Evolutionary conservation across 2,329 filamentous ascomycete species (phyloP), one percentile per base, ranked within the genome.

Genomic region (Karstenula rhodostoma): DNA sequence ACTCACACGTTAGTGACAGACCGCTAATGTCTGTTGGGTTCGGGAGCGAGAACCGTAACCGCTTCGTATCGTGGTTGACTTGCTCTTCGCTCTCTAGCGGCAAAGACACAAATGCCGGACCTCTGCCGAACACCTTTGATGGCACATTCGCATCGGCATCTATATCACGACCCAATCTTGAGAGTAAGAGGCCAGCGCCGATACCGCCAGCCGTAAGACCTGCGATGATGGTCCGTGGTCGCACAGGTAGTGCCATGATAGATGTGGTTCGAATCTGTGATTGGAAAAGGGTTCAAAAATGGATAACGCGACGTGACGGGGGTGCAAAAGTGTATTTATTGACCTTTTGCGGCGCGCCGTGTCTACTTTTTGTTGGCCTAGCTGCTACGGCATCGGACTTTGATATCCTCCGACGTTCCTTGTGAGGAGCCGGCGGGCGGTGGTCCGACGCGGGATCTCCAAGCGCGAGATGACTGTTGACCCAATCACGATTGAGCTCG

Each of bases 21-120:
- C 94, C 94, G 56, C 91, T 93, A 40, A 96, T 88, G 78, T 89
- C 86, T 76, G 95, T 89, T 63, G 87, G 83, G 75, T 94, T 90
- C 25, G 91, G 90, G 33, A 97, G 87, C 70, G 89, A 87, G 80
- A 97, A 97, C 71, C 91, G 89, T 77, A 97, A 84, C 67, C 86
- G 89, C 87, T 97, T 97, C 69, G 92, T 95, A 84, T 97, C 97
- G 84, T 93, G 89, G 83, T 92, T 97, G 80, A 96, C 80, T 46
- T 83, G 80, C 80, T 95, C 89, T 56, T 93, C 85, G 56, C 89
- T 87, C 59, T 91, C 86, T 58, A 97, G 84, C 81, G 90, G 89
- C 68, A 97, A 84, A 60, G 87, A 88, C 63, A 97, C 79, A 80
- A 92, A 96, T 63, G 92, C 93, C 80, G 96, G 92, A 1, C 59